These are phyloP conservation scores for Aspergillus kassunensis DNA, from an alignment of 495 filamentous ascomycete genomes.

Conservation along the genomic window DNA sequence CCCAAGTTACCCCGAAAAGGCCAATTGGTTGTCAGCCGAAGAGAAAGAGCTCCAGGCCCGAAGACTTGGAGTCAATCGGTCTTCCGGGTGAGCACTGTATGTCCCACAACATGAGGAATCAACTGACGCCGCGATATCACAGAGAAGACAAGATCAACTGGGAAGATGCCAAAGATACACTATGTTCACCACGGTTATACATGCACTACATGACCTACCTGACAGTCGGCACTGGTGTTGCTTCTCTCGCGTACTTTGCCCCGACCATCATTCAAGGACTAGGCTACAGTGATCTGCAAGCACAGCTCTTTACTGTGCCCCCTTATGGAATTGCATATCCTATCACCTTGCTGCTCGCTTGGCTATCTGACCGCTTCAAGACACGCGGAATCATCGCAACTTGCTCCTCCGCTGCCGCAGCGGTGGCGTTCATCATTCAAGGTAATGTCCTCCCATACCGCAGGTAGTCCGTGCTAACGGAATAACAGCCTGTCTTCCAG, in stretches of 20 bases:
- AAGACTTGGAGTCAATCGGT: not conserved
- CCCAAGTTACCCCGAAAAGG: slow-evolving; percentile 61
- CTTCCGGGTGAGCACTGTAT: not conserved
- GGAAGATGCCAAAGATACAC: slow-evolving; percentile 57
- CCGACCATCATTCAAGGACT: slow-evolving; percentile 65
- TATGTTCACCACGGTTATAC: slow-evolving; percentile 51
- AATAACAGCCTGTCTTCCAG: slow-evolving; percentile 37
- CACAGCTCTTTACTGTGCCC: slow-evolving; percentile 73
- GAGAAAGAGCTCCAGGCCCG: slow-evolving; percentile 45
- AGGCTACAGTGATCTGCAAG: slow-evolving; percentile 54
- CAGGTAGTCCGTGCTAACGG: too few relatives aligned
- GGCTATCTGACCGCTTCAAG: slow-evolving; percentile 64
- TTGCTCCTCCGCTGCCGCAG: not conserved
- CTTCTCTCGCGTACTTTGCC: slow-evolving; percentile 53
- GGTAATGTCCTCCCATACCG: slow-evolving; percentile 16
- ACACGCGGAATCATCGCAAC: not conserved
- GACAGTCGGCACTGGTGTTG: not conserved
- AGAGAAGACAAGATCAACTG: slow-evolving; percentile 48
- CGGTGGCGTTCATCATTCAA: slow-evolving; percentile 12
- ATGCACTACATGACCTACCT: slow-evolving; percentile 58
- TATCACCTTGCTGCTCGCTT: slow-evolving; percentile 54
- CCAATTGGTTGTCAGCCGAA: slow-evolving; percentile 45
- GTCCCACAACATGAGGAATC: not conserved
- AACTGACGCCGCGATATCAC: slow-evolving; percentile 40
- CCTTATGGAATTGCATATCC: slow-evolving; percentile 68